A percentile compares a stretch with the other conserved stretches of the same genome.
These are phyloP conservation scores for Ganoderma resinaceum DNA, from an alignment of 1,284 basidiomycete species.

Conservation along the genomic window DNA sequence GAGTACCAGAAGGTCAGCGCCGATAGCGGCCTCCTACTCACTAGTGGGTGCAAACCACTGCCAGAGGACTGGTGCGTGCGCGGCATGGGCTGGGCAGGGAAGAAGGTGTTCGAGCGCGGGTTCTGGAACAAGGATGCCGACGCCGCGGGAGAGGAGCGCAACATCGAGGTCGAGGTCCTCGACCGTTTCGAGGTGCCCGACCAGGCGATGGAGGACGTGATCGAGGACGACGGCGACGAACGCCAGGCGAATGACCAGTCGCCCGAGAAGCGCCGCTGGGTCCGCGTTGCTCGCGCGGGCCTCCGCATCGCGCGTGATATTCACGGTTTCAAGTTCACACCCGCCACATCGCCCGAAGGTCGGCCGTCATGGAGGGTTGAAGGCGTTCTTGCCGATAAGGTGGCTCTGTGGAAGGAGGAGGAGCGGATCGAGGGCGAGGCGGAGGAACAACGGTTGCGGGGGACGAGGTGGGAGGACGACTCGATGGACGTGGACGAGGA, in stretches of 20 bases:
- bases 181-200: conserved; percentile 62
- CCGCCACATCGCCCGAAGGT: conserved; percentile 46
- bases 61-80: conserved; percentile 96
- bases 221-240: conserved; percentile 75
- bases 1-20: conserved; percentile 39
- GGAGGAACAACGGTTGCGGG: conserved; percentile 68
- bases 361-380: conserved; percentile 72
- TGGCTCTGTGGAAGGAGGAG: conserved; percentile 74
- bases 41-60: conserved; percentile 72
- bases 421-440: conserved; percentile 68
- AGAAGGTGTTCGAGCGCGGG: conserved; percentile 88
- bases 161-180: conserved; percentile 84
- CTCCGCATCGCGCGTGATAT: conserved; percentile 75
- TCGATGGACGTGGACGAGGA: conserved; percentile 75
- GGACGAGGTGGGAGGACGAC: conserved; percentile 65
- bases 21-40: conserved; percentile 54
- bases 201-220: conserved; percentile 73
- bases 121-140: conserved; percentile 74
- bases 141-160: conserved; percentile 60
- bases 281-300: conserved; percentile 76
- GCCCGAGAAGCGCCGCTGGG: conserved; percentile 62
- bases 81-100: conserved; percentile 94
- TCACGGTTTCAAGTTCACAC: conserved; percentile 73
- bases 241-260: conserved; percentile 45
- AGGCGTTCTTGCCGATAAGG: conserved; percentile 73